Percentiles rank a stretch among this genome's conserved stretches.
Evolutionary conservation across 2,329 filamentous ascomycete genomes (phyloP).

Genomic region (Sporothrix phasma): DNA sequence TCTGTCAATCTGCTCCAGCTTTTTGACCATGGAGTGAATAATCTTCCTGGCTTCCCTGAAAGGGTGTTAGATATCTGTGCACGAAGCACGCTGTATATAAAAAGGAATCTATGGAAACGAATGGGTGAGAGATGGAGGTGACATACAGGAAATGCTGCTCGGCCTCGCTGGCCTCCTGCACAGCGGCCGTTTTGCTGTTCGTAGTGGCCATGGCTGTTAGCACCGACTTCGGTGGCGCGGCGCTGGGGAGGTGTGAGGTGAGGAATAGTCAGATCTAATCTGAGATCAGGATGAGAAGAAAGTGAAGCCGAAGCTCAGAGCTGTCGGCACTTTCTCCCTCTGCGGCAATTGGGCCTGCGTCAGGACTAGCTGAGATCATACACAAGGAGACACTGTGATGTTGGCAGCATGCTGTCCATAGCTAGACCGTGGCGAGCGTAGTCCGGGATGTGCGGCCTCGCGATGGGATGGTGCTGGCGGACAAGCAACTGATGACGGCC

Average conservation of each 20-base stretch:
- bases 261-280: not conserved
- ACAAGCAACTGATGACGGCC: slow-evolving; percentile 15
- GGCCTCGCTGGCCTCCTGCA: slow-evolving; percentile 12
- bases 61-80: not conserved
- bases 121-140: too few relatives aligned
- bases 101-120: not conserved
- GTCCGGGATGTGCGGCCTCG: slow-evolving; percentile 1
- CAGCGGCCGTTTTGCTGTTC: slow-evolving; percentile 5
- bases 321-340: not conserved
- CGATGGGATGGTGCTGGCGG: slow-evolving; percentile 11
- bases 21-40: slow-evolving; percentile 18
- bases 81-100: not conserved
- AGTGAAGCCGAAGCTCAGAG: not conserved
- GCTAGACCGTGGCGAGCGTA: slow-evolving; percentile 10
- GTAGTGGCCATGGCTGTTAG: not conserved
- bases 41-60: slow-evolving; percentile 19
- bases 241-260: not conserved
- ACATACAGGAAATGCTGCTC: slow-evolving; percentile 19
- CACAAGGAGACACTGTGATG: slow-evolving; percentile 10
- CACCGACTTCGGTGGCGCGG: not conserved
- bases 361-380: slow-evolving; percentile 19
- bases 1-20: slow-evolving; percentile 19
- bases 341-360: not conserved
- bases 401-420: slow-evolving; percentile 18
- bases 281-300: slow-evolving; percentile 7